Base-by-base conservation (phyloP, 345 rosid species). In the Eucalyptus sp. region DNA sequence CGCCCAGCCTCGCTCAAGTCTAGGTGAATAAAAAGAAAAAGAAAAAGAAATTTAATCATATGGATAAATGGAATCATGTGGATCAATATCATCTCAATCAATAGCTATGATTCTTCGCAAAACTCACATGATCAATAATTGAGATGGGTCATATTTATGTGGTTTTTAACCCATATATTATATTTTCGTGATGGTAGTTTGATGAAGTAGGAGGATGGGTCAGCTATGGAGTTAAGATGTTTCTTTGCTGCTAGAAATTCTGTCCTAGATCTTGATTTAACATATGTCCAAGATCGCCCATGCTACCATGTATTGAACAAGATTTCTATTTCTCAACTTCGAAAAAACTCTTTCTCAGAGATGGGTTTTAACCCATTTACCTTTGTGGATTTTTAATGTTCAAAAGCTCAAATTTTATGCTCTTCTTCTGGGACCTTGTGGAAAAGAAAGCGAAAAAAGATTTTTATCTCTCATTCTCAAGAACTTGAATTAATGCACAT, bases 1-100 rank as follows among this genome's bases (percentile, higher is more conserved):
- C 2, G 2, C 10, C 25, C 0, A 1, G 58, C 58, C 10, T 52
- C 25, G 10, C 58, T 52, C 25, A 7, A 7, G 5, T 52, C 25
- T 52, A 52, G 58, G 58, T 52, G 56, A 52, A 52, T 52, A 52
- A 52, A 52, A 52, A 52, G 58, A 52, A 52, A 52, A 52, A 52
- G 3, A 52, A 52, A 52, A 52, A 8, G 1, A 52, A 18, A 52
- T 52, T 52, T 52, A 52, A 2, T 10, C 58, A 20, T 8, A 52
- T 52, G 5, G 58, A 52, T 52, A 1, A 52, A 20, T 20, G 10
- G 2, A 20, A 52, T 52, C 25, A 29, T 62, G 33, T 62, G 62
- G 13, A 56, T 56, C 7, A 56, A 4, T 56, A 60, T 60, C 31
- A 60, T 11, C 4, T 60, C 7, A 27, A 60, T 25, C 0, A 6